A percentile compares a stretch with the other conserved stretches of the same genome.
phyloP scores from a whole-genome alignment of 129 eudicot species.

The Flaveria brownii region DNA sequence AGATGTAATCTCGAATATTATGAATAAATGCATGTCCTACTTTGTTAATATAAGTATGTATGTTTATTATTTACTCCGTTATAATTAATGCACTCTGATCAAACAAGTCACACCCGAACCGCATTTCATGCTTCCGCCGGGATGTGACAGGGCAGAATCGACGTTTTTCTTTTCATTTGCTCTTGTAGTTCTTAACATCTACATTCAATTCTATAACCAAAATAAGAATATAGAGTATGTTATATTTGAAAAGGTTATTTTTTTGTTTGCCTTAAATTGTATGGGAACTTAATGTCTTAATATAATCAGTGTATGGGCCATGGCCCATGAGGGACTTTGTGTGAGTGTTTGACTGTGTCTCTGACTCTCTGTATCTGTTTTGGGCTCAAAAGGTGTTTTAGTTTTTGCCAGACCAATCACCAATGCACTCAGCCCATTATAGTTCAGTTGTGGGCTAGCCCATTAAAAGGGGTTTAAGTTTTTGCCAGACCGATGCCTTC shows the following conservation, averaged over 20 bases:
- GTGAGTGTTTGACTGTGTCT: background rate
- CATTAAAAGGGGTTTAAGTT: background rate
- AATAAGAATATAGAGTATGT: background rate
- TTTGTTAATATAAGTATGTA: too few species aligned
- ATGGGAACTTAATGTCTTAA: background rate
- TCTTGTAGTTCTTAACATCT: too few species aligned
- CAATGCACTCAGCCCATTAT: background rate
- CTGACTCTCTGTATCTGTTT: background rate
- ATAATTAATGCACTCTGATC: too few species aligned
- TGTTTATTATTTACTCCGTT: too few species aligned
- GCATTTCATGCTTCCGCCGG: too few species aligned
- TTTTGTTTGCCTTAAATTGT: background rate
- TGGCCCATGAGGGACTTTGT: too few species aligned
- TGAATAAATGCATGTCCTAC: too few species aligned
- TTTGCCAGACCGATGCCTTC: too few species aligned
- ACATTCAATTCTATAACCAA: too few species aligned
- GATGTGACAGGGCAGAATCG: slow-evolving; percentile 2
- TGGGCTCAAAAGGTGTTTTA: background rate
- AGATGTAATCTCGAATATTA: too few species aligned
- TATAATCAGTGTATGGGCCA: too few species aligned
- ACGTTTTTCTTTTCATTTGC: background rate
- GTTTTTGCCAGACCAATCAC: background rate
- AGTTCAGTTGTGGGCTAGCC: background rate
- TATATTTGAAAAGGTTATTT: background rate
- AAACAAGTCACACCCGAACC: too few species aligned